These are phyloP conservation scores for Panicum virgatum DNA, from an alignment of 202 grass and related monocot species.

Conservation along the genomic window DNA sequence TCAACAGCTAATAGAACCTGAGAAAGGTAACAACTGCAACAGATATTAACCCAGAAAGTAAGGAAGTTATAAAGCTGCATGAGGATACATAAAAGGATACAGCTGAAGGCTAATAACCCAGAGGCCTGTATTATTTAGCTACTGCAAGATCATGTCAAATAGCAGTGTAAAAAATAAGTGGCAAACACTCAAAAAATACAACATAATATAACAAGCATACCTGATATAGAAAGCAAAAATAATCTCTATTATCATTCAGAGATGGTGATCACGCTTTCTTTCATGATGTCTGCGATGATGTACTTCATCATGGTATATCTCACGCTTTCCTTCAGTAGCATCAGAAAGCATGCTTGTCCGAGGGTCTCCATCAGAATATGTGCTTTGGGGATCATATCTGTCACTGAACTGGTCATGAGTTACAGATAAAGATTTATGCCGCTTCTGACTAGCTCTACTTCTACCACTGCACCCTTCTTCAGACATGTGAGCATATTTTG, in stretches of 20 bases:
- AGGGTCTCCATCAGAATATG: conserved; percentile 54
- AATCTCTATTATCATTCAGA: conserved; percentile 38
- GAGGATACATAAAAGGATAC: conserved; percentile 94
- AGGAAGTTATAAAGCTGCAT: conserved; percentile 33
- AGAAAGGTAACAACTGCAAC: neutral
- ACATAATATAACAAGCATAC: conserved; percentile 35
- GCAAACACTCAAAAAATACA: conserved; percentile 7
- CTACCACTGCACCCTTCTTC: conserved; percentile 38
- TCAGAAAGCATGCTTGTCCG: conserved; percentile 15
- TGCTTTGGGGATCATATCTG: conserved; percentile 59
- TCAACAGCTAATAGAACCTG: conserved; percentile 5
- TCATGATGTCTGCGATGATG: conserved; percentile 24
- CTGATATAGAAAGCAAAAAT: conserved; percentile 44
- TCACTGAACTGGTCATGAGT: conserved; percentile 66
- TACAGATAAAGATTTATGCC: conserved; percentile 49
- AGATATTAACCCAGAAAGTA: conserved; percentile 19
- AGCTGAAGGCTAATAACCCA: conserved; percentile 48
- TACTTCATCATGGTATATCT: conserved; percentile 27
- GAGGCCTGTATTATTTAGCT: conserved; percentile 41
- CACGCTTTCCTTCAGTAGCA: conserved; percentile 26
- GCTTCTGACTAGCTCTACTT: conserved; percentile 41
- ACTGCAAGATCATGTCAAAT: conserved; percentile 61
- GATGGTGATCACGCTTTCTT: conserved; percentile 40
- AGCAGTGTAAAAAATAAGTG: conserved; percentile 42
- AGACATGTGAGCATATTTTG: conserved; percentile 43